phyloP scores from a whole-genome alignment of 1,284 basidiomycete genomes.

The Rhodotorula sp. region DNA sequence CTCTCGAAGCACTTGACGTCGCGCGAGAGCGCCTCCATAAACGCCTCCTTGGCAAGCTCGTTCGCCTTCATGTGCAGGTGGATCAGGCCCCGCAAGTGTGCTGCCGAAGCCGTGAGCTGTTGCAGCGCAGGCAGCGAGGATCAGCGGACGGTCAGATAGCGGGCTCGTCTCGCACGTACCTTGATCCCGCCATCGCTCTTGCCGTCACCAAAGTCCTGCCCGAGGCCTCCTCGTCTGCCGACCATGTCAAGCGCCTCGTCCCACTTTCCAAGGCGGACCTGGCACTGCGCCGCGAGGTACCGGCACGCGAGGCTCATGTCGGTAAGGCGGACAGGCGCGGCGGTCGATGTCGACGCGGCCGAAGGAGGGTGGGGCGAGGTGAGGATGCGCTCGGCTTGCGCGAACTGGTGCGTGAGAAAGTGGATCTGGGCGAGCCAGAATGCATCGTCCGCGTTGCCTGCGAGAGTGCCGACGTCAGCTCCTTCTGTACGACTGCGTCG shows the following conservation, averaged over 20 bases:
- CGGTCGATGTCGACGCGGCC: conserved; percentile 12
- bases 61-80: conserved; percentile 90
- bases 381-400: conserved; percentile 86
- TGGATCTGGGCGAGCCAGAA: conserved; percentile 98
- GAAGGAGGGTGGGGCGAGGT: conserved; percentile 53
- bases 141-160: no score
- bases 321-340: conserved; percentile 58
- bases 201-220: conserved; percentile 13
- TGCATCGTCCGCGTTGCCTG: conserved; percentile 91
- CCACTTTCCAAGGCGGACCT: conserved; percentile 91
- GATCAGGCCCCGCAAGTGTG: conserved; percentile 85
- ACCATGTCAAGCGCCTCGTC: conserved; percentile 89
- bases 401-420: conserved; percentile 92
- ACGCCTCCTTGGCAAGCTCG: conserved; percentile 84
- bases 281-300: conserved; percentile 91
- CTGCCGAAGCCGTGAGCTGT: conserved; percentile 92
- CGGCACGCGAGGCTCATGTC: conserved; percentile 90
- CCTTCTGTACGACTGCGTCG: not conserved
- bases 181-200: conserved; percentile 51
- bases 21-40: conserved; percentile 89
- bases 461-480: not conserved
- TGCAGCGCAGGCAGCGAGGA: not conserved
- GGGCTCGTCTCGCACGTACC: conserved; percentile 29
- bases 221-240: conserved; percentile 54
- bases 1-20: conserved; percentile 98